Percentiles rank a stretch among this genome's conserved stretches.
Conservation (phyloP, 2,329 filamentous ascomycete species). For the Aphanocladium album region DNA sequence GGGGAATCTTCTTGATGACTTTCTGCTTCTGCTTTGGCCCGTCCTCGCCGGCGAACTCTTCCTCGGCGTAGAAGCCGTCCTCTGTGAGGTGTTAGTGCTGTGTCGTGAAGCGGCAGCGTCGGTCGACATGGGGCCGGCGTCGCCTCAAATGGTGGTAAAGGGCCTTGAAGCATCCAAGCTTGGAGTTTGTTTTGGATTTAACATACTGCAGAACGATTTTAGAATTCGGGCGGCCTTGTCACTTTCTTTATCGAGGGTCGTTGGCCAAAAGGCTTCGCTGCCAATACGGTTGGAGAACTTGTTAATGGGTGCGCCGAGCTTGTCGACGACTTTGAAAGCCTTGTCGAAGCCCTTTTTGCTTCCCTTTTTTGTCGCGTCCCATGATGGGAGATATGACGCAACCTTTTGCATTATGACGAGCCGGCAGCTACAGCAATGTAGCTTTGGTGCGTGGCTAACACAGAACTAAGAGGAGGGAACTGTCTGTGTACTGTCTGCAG, state of each 20-base stretch:
- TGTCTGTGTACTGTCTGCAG: background rate
- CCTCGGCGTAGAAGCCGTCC: constrained; percentile 47
- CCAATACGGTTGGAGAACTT: constrained; percentile 76
- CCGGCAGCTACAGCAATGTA: no score
- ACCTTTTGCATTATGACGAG: constrained; percentile 30
- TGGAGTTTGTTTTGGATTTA: no score
- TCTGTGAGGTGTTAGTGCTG: constrained; percentile 27
- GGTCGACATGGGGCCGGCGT: background rate
- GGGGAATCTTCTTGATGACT: constrained; percentile 50
- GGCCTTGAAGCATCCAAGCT: no score
- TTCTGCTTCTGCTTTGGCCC: constrained; percentile 37
- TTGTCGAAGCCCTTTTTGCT: constrained; percentile 69
- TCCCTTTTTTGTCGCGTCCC: constrained; percentile 49
- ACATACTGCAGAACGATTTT: constrained; percentile 76
- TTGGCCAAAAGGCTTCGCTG: constrained; percentile 80
- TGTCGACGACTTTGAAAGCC: constrained; percentile 50
- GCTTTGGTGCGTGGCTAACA: background rate
- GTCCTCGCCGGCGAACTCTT: constrained; percentile 23
- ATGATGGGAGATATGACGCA: constrained; percentile 34
- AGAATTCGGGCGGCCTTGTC: constrained; percentile 86
- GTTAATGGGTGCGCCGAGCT: constrained; percentile 69
- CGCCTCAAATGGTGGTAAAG: no score
- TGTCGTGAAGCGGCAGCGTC: background rate
- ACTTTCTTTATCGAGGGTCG: constrained; percentile 79
- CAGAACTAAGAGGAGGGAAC: background rate